Evolutionary conservation across 106 monocot genomes (phyloP), one percentile per base, ranked within the genome.

Genomic region (Platanthera zijinensis): DNA sequence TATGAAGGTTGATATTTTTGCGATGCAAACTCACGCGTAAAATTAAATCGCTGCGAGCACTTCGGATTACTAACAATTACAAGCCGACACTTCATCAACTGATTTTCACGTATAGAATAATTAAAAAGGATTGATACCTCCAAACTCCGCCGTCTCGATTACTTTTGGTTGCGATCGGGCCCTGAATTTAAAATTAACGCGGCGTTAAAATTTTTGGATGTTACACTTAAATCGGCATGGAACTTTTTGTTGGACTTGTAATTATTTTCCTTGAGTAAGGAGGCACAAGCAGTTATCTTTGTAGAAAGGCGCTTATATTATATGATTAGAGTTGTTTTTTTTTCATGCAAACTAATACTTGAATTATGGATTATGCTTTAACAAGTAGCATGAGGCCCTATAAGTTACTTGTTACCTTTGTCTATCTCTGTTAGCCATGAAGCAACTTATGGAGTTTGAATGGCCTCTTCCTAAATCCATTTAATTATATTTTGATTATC

Each of bases 401-500:
- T 11, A 32, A 66, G 30, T 2, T 32, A 32, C 66, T 10, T 13
- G 11, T 11, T 66, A 11, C 66, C 8, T 19, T 66, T 4, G 12
- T 66, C 5, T 19, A 32, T 66, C 32, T 66, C 66, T 66, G 1
- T 66, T 64, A 66, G 32, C 3, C 30, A 66, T 66, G 66, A 32
- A 30, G 66, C 32, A 66, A 3, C 10, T 61, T 66, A 7, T 66
- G 66, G 25, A 66, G 11, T 66, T 32, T 32, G 66, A 11, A 32
- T 66, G 11, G 32, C 10, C 13, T 32, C 32, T 66, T 66, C 39
- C 39, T 32, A 3, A 32, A 11, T 32, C 66, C 12, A 32, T 66
- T 39, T 66, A 10, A 30, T 32, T 32, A 30, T 66, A 22, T 66
- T 77, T 79, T 72, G 51, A 77, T 51, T 67, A 6, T 69, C 47